phyloP scores from a whole-genome alignment of 257 asterid genomes.

The Buddleja alternifolia region DNA sequence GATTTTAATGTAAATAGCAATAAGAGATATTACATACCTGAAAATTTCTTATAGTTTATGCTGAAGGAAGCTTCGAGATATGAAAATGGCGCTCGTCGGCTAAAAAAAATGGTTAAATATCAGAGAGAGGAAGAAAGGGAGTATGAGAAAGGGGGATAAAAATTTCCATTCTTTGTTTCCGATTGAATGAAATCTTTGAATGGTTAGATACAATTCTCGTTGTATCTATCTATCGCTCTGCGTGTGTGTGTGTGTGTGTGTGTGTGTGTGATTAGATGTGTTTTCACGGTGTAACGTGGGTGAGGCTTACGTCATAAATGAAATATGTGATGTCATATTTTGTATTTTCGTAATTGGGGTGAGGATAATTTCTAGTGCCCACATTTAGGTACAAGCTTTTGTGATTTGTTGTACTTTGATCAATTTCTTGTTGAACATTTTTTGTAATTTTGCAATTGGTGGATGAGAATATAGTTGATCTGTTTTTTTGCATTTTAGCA shows the following conservation, averaged over 20 bases:
- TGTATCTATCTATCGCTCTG: conserved; percentile 32
- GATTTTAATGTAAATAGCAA: conserved; percentile 12
- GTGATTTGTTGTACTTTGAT: no score
- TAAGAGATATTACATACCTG: conserved; percentile 33
- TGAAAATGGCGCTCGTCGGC: conserved; percentile 49
- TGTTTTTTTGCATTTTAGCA: no score
- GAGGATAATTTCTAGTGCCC: not conserved
- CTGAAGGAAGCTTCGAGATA: conserved; percentile 40
- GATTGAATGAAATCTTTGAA: conserved; percentile 30
- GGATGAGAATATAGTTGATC: no score
- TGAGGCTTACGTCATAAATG: conserved; percentile 30
- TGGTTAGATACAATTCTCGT: conserved; percentile 31
- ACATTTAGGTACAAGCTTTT: no score
- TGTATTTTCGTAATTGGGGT: not conserved
- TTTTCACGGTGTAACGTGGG: conserved; percentile 41
- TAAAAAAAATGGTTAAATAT: conserved; percentile 24
- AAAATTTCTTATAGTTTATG: not conserved
- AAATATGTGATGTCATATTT: conserved; percentile 24
- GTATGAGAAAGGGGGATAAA: conserved; percentile 25
- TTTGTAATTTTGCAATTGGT: no score
- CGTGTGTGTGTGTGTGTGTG: conserved; percentile 27
- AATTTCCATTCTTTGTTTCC: not conserved
- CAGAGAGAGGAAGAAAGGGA: not conserved
- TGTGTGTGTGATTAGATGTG: conserved; percentile 28
- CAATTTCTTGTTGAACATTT: no score